A percentile compares a stretch with the other conserved stretches of the same genome.
Conservation (phyloP, 768 basidiomycete species). For the Phlebiopsis flavidoalba region DNA sequence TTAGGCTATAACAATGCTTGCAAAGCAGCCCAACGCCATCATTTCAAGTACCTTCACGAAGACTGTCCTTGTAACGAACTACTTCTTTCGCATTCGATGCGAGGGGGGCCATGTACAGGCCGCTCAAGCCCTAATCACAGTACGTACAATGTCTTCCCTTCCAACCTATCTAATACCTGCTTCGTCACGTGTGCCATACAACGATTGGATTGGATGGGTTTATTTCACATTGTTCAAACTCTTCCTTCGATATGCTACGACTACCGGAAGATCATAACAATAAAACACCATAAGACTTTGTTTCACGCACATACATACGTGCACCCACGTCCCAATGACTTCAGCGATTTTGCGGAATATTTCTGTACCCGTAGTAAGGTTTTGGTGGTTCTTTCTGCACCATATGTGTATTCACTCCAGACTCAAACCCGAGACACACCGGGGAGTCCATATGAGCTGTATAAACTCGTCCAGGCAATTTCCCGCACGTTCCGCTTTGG, state of each 20-base stretch:
- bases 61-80: slow-evolving; percentile 91
- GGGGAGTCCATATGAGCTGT: background rate
- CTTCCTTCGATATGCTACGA: slow-evolving; percentile 86
- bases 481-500: slow-evolving; percentile 83
- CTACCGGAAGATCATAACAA: slow-evolving; percentile 69
- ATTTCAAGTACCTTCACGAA: slow-evolving; percentile 90
- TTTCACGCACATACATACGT: slow-evolving; percentile 84
- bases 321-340: slow-evolving; percentile 95
- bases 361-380: slow-evolving; percentile 97
- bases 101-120: too few species aligned
- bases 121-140: slow-evolving; percentile 74
- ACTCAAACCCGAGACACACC: slow-evolving; percentile 43
- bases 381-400: slow-evolving; percentile 18
- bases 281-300: too few species aligned
- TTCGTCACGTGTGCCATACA: slow-evolving; percentile 73
- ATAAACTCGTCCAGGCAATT: slow-evolving; percentile 80
- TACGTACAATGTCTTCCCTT: slow-evolving; percentile 33
- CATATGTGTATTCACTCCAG: background rate
- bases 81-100: slow-evolving; percentile 93
- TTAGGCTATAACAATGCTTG: slow-evolving; percentile 87
- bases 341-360: slow-evolving; percentile 87
- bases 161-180: background rate
- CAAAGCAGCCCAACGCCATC: slow-evolving; percentile 76
- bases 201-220: slow-evolving; percentile 79
- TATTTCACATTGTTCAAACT: slow-evolving; percentile 96